Evolutionary conservation across 371 early-diverging fungal genomes (phyloP).

Genomic region (Mortierella sp.): DNA sequence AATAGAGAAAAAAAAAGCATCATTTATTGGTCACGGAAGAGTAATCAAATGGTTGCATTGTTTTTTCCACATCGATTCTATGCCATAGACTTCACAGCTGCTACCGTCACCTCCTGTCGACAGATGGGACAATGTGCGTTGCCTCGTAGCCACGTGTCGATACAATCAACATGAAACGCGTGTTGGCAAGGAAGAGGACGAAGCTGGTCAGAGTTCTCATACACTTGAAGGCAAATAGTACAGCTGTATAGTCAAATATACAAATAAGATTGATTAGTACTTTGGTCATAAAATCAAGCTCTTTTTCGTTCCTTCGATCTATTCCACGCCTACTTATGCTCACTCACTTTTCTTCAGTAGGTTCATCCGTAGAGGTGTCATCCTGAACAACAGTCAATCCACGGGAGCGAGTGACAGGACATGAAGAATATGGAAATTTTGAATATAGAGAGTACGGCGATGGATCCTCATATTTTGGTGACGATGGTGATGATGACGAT

Average conservation of each 20-base stretch:
- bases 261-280: not conserved
- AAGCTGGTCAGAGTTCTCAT: constrained; percentile 13
- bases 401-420: not conserved
- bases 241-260: constrained; percentile 3
- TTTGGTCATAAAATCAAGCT: not conserved
- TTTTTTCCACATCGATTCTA: not conserved
- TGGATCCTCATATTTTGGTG: not conserved
- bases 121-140: constrained; percentile 33
- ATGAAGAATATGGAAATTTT: not conserved
- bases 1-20: too few relatives aligned
- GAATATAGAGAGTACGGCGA: not conserved
- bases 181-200: constrained; percentile 33
- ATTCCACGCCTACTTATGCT: not conserved
- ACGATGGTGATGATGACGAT: not conserved
- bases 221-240: constrained; percentile 30
- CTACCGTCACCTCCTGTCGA: constrained; percentile 22
- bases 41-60: too few relatives aligned
- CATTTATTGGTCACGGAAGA: not conserved
- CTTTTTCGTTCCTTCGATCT: not conserved
- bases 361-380: not conserved
- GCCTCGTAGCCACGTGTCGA: constrained; percentile 23
- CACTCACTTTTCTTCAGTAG: constrained; percentile 13
- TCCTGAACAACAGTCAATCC: not conserved
- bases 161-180: constrained; percentile 28
- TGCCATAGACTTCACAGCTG: constrained; percentile 10